Evolutionary conservation across 2,329 filamentous ascomycete genomes (phyloP).

Genomic region (Podosphaera leucotricha): DNA sequence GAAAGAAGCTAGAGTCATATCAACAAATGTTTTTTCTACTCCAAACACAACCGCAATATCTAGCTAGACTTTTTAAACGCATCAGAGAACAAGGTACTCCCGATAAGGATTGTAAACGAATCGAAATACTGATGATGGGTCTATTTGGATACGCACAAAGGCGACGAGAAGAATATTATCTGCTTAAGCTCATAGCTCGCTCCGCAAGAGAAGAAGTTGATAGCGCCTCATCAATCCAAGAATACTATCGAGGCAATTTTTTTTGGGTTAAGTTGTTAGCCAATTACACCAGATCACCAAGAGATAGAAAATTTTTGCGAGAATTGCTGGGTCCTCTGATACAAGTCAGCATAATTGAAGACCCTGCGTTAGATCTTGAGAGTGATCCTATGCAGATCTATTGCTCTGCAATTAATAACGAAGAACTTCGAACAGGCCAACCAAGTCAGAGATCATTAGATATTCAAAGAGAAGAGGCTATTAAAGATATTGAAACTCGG

Average conservation of each 20-base stretch:
- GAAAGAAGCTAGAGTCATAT: constrained; percentile 87
- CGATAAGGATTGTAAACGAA: constrained; percentile 79
- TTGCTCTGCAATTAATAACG: constrained; percentile 83
- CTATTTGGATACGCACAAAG: constrained; percentile 96
- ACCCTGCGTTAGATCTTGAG: constrained; percentile 73
- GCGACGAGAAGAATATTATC: constrained; percentile 84
- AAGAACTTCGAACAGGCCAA: constrained; percentile 76
- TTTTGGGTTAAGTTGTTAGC: constrained; percentile 77
- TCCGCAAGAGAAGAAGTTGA: constrained; percentile 76
- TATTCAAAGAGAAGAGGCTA: constrained; percentile 78
- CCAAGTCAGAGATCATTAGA: constrained; percentile 63
- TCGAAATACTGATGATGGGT: constrained; percentile 87
- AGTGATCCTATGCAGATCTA: constrained; percentile 97
- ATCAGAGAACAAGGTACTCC: constrained; percentile 62
- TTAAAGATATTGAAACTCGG: constrained; percentile 80
- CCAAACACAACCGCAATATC: constrained; percentile 87
- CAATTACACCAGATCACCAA: constrained; percentile 75
- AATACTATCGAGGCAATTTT: constrained; percentile 71
- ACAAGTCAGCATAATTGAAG: constrained; percentile 79
- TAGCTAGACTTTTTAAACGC: constrained; percentile 67
- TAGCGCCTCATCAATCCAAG: constrained; percentile 45
- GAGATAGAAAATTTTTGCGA: constrained; percentile 77
- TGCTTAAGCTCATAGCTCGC: constrained; percentile 65
- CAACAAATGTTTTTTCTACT: constrained; percentile 95
- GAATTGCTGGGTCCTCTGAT: constrained; percentile 69